Evolutionary conservation across 345 rosid species (phyloP), one percentile per base, ranked within the genome.

Genomic region (Nasturtium officinale): DNA sequence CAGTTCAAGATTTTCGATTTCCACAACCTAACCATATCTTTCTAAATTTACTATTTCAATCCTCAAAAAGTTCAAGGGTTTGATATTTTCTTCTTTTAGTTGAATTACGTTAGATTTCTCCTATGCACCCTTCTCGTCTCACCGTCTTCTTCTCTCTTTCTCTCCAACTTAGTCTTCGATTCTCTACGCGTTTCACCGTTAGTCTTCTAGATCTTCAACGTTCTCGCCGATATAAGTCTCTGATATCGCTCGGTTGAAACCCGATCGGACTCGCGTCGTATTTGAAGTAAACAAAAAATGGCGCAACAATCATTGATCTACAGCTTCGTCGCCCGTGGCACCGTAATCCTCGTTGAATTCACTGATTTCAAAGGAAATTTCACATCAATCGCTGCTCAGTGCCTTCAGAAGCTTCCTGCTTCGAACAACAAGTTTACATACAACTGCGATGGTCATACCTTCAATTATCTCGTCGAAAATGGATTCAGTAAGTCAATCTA

Each of bases 381-480:
- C 86, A 85, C 95, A 4, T 78, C 85, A 46, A 71, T 89, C 58
- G 94, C 94, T 50, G 78, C 87, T 26, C 91, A 89, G 75, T 85
- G 91, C 76, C 89, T 89, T 33, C 86, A 87, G 71, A 89, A 89
- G 71, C 91, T 89, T 55, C 95, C 95, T 23, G 76, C 91, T 9
- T 82, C 87, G 17, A 84, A 83, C 79, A 87, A 89, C 82, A 85
- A 80, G 81, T 83, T 85, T 54, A 86, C 91, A 71, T 89, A 89
- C 79, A 89, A 89, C 71, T 85, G 89, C 79, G 95, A 89, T 65
- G 95, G 95, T 32, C 91, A 89, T 58, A 89, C 95, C 51, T 89
- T 89, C 83, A 89, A 87, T 81, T 89, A 89, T 82, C 91, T 85
- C 81, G 95, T 85, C 45, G 89, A 87, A 74, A 85, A 87, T 63